A percentile compares a stretch with the other conserved stretches of the same genome.
Evolutionary conservation across 2,329 filamentous ascomycete species (phyloP).

Genomic region (Fusarium burgessii): DNA sequence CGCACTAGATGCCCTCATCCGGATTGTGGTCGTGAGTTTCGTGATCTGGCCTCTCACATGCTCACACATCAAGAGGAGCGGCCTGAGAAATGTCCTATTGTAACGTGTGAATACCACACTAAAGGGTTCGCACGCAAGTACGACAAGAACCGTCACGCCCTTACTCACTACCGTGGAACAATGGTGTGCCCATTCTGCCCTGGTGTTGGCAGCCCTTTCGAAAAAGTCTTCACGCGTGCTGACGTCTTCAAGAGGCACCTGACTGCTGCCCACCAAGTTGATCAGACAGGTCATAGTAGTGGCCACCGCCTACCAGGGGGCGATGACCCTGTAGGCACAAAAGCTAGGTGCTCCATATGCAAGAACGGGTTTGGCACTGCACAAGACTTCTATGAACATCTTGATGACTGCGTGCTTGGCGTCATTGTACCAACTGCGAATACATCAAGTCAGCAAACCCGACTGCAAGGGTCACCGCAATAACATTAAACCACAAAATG

Average conservation of each 20-base stretch:
- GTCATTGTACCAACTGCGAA: constrained; percentile 62
- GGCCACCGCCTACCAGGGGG: constrained; percentile 58
- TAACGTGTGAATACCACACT: constrained; percentile 90
- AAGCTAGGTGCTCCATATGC: constrained; percentile 93
- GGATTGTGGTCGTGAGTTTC: constrained; percentile 70
- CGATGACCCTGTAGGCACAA: constrained; percentile 56
- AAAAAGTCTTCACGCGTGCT: constrained; percentile 96
- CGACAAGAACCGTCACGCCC: constrained; percentile 95
- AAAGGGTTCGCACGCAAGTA: constrained; percentile 98
- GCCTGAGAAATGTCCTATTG: constrained; percentile 95
- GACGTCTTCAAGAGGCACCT: constrained; percentile 98
- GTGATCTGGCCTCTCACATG: constrained; percentile 87
- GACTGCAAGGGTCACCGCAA: constrained; percentile 26
- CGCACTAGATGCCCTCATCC: constrained; percentile 66
- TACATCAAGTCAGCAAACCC: constrained; percentile 18
- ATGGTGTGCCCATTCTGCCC: constrained; percentile 99
- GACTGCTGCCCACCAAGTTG: constrained; percentile 91
- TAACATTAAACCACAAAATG: not conserved
- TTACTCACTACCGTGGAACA: constrained; percentile 97
- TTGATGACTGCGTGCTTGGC: constrained; percentile 75
- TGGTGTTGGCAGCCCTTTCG: constrained; percentile 84
- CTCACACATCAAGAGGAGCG: constrained; percentile 94
- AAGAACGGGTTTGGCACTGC: constrained; percentile 81
- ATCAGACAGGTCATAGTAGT: constrained; percentile 92
- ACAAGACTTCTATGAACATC: constrained; percentile 97